Evolutionary conservation across 2,329 filamentous ascomycete species (phyloP), one percentile per base, ranked within the genome.

Genomic region (Monilinia vaccinii-corymbosi): DNA sequence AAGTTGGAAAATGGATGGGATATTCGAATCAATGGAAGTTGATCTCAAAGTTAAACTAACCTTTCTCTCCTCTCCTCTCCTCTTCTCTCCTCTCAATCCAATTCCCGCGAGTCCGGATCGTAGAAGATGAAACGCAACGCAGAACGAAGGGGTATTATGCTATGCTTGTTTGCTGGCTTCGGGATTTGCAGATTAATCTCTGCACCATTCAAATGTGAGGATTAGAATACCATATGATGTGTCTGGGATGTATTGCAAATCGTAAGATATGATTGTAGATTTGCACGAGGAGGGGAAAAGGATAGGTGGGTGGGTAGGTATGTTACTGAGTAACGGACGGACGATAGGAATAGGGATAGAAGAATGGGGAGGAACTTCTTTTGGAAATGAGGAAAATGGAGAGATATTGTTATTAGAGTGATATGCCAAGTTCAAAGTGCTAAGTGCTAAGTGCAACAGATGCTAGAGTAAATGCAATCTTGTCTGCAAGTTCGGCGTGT

Each of bases 331-430:
- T 44, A 31, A 55, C n/a, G 8, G 38, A 45, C 25, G 31, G 53
- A 36, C 48, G 42, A 56, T 28, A 28, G 25, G 25, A 28, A 28
- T 28, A 28, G 45, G 42, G 31, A 55, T 44, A 44, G 16, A 38
- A 46, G 40, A 49, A 49, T 31, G 42, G 53, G 14, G 48, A 42
- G 46, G 8, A 47, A 25, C 34, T 52, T 25, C 21, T 21, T 21
- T 40, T 52, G 25, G 25, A 28, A 28, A 14, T 40, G 51, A 32
- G 51, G 25, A 23, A 36, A n/a, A n/a, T n/a, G 13, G 51, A 23
- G 40, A 42, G 36, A 56, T 59, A 58, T 63, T 57, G 64, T 62
- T 58, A 32, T 32, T 53, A 53, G 50, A 31, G 4, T 31, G 36
- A 42, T 42, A 36, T 52, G 50, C 60, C 10, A 11, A 34, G 32